A percentile compares a stretch with the other conserved stretches of the same genome.
phyloP scores from a whole-genome alignment of 1,284 basidiomycete species.

The Tilletia indica region DNA sequence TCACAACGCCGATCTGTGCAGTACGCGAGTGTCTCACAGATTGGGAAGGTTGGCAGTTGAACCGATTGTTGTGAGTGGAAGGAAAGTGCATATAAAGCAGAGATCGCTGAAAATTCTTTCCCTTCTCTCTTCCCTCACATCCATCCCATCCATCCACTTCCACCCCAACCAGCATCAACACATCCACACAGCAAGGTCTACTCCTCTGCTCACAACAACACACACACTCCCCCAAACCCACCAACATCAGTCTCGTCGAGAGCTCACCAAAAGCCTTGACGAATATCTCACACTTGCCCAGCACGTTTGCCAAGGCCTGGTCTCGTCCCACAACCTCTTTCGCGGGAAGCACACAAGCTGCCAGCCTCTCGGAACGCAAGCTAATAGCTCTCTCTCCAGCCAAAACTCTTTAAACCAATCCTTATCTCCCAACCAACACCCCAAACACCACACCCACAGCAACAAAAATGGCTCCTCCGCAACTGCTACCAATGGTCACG shows the following conservation, averaged over 20 bases:
- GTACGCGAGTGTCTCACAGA: no score
- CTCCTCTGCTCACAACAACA: not conserved
- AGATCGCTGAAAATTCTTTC: no score
- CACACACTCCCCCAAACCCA: not conserved
- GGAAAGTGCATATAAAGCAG: no score
- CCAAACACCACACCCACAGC: not conserved
- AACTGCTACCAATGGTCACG: slow-evolving; percentile 20
- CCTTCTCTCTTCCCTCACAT: no score
- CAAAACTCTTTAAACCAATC: not conserved
- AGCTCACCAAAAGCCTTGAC: slow-evolving; percentile 12
- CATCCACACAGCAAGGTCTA: no score
- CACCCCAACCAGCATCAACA: no score
- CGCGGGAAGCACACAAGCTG: slow-evolving; percentile 10
- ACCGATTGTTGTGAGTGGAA: no score
- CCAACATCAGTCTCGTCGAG: slow-evolving; percentile 5
- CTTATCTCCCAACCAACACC: not conserved
- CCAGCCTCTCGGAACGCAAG: not conserved
- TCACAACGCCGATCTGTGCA: no score
- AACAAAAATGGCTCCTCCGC: slow-evolving; percentile 47
- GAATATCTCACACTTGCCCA: slow-evolving; percentile 1
- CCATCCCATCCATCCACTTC: no score
- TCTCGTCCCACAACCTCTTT: slow-evolving; percentile 8
- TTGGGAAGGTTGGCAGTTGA: no score
- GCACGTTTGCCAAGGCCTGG: slow-evolving; percentile 10
- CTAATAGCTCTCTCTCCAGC: not conserved